A percentile compares a stretch with the other conserved stretches of the same genome.
These are phyloP conservation scores for Saturnispora sanitii DNA, from an alignment of 805 yeast species.

Conservation along the genomic window DNA sequence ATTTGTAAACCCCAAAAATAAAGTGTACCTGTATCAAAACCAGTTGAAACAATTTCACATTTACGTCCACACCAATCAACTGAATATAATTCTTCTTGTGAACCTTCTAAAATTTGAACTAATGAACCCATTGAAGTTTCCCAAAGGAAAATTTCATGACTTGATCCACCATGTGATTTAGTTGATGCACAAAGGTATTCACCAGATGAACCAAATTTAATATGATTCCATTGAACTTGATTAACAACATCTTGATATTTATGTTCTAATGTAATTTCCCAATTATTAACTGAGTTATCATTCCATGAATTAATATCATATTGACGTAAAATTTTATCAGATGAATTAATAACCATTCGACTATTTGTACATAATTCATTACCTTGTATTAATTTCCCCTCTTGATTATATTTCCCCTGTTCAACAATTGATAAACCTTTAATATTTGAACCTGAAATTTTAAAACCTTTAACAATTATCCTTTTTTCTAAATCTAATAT, in stretches of 20 bases:
- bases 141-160: constrained; percentile 89
- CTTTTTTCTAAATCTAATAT: constrained; percentile 28
- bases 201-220: constrained; percentile 60
- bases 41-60: constrained; percentile 73
- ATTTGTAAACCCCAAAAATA: constrained; percentile 74
- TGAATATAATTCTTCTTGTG: constrained; percentile 77
- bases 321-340: constrained; percentile 69
- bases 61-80: constrained; percentile 77
- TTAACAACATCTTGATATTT: constrained; percentile 87
- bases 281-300: constrained; percentile 17
- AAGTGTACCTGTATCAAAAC: constrained; percentile 73
- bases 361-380: constrained; percentile 28
- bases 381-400: constrained; percentile 4
- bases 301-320: constrained; percentile 28
- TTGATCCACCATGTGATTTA: constrained; percentile 76
- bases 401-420: constrained; percentile 19
- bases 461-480: constrained; percentile 32
- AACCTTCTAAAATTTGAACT: constrained; percentile 78
- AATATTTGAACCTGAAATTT: constrained; percentile 59
- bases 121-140: constrained; percentile 83
- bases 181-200: constrained; percentile 88
- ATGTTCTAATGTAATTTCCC: constrained; percentile 56
- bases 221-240: constrained; percentile 78
- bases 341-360: constrained; percentile 62
- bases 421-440: constrained; percentile 55